These are phyloP conservation scores for Aspergillus bombycis DNA, from an alignment of 2,329 filamentous ascomycete genomes.

Conservation along the genomic window DNA sequence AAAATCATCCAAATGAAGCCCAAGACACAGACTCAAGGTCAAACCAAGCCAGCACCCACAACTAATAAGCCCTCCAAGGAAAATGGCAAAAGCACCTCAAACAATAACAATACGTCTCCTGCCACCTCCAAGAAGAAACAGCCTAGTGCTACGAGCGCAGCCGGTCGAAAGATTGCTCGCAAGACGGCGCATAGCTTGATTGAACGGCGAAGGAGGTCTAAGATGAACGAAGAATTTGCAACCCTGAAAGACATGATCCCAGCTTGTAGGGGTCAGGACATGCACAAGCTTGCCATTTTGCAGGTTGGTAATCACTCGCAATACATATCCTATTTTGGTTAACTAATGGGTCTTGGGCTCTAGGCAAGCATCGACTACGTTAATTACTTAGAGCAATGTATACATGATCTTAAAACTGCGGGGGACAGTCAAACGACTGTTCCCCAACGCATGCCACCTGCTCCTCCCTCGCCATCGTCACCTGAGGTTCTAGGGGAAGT, in stretches of 20 bases:
- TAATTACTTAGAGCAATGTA: conserved; percentile 88
- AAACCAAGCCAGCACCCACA: conserved; percentile 45
- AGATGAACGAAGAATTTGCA: conserved; percentile 99
- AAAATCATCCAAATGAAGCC: conserved; percentile 99
- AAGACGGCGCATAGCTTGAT: conserved; percentile 97
- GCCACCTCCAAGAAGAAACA: conserved; percentile 73
- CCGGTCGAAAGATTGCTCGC: conserved; percentile 89
- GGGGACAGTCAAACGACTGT: conserved; percentile 26
- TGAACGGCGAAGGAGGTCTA: conserved; percentile 83
- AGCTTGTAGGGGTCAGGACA: conserved; percentile 87
- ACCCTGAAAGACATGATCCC: conserved; percentile 95
- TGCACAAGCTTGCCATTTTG: conserved; percentile 96
- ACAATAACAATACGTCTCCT: conserved; percentile 21
- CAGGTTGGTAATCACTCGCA: conserved; percentile 64
- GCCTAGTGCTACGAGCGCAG: conserved; percentile 73
- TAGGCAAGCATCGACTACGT: conserved; percentile 97
- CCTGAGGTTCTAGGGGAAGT: conserved; percentile 34
- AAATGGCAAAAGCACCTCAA: conserved; percentile 22
- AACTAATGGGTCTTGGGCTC: conserved; percentile 7
- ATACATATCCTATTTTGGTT: not conserved
- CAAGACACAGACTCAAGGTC: conserved; percentile 52
- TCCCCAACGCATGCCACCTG: conserved; percentile 21
- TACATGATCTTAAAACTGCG: conserved; percentile 72
- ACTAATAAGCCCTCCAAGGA: conserved; percentile 28
- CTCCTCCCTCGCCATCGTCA: conserved; percentile 41